Conservation (phyloP, 139 green algal genomes). For the Ettlia oleoabundans region DNA sequence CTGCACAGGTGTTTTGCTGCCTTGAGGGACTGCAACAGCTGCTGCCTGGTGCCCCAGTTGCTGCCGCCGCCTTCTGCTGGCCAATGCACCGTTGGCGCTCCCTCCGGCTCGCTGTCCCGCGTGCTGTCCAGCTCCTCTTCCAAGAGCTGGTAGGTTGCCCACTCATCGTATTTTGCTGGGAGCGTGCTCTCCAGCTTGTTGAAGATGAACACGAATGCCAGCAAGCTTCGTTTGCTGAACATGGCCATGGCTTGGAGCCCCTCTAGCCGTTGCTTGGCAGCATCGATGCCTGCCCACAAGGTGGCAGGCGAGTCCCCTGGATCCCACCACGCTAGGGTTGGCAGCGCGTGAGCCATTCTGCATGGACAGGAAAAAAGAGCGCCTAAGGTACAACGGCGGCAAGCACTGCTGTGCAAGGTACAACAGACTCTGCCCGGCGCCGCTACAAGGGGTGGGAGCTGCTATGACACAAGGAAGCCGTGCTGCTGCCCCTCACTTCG, state of each 20-base stretch:
- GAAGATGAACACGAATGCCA: not conserved
- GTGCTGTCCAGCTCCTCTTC: not conserved
- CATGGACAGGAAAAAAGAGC: not conserved
- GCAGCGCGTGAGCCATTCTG: not conserved
- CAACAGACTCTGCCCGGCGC: no score
- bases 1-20: not conserved
- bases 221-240: not conserved
- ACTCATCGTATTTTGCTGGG: not conserved
- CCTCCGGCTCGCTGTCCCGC: not conserved
- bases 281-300: not conserved
- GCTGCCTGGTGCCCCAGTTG: not conserved
- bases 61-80: conserved; percentile 2
- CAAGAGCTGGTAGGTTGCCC: not conserved
- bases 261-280: not conserved
- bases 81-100: not conserved
- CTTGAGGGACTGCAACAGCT: conserved; percentile 4
- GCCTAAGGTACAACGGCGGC: not conserved
- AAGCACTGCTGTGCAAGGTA: not conserved
- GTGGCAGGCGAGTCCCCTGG: not conserved
- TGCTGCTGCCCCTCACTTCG: not conserved
- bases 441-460: no score
- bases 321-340: not conserved
- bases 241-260: not conserved
- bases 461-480: not conserved
- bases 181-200: conserved; percentile 1